A percentile compares a stretch with the other conserved stretches of the same genome.
phyloP scores from a whole-genome alignment of 2,329 filamentous ascomycete genomes.

The Phialophora tarda region DNA sequence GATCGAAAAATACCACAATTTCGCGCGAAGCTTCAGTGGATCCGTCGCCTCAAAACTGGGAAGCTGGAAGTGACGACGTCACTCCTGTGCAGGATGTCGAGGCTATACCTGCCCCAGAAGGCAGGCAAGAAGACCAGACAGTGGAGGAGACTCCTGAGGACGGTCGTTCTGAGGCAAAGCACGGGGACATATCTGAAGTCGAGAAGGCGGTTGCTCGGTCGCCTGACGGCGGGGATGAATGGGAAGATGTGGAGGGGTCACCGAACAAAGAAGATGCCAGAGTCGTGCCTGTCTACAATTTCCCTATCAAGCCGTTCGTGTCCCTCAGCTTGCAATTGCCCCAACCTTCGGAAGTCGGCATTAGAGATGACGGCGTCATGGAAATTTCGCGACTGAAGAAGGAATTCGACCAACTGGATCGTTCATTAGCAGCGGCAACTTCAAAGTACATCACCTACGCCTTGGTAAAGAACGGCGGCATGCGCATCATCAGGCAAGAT shows the following conservation, averaged over 20 bases:
- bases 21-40: slow-evolving; percentile 29
- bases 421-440: slow-evolving; percentile 87
- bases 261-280: slow-evolving; percentile 64
- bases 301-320: slow-evolving; percentile 96
- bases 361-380: slow-evolving; percentile 82
- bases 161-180: neutral
- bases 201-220: slow-evolving; percentile 15
- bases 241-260: slow-evolving; percentile 79
- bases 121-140: neutral
- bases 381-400: slow-evolving; percentile 95
- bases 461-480: slow-evolving; percentile 88
- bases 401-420: slow-evolving; percentile 96
- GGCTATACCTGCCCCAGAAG: neutral
- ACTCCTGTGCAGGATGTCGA: neutral
- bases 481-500: slow-evolving; percentile 92
- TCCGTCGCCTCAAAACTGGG: slow-evolving; percentile 19
- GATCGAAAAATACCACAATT: slow-evolving; percentile 22
- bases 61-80: slow-evolving; percentile 12
- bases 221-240: slow-evolving; percentile 74
- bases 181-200: neutral
- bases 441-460: slow-evolving; percentile 93
- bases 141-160: slow-evolving; percentile 1
- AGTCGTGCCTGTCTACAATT: slow-evolving; percentile 84
- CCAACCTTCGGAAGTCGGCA: slow-evolving; percentile 61
- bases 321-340: slow-evolving; percentile 75